Conservation (phyloP, 1,139 yeast genomes). For the Lodderomyces parapsilosis region DNA sequence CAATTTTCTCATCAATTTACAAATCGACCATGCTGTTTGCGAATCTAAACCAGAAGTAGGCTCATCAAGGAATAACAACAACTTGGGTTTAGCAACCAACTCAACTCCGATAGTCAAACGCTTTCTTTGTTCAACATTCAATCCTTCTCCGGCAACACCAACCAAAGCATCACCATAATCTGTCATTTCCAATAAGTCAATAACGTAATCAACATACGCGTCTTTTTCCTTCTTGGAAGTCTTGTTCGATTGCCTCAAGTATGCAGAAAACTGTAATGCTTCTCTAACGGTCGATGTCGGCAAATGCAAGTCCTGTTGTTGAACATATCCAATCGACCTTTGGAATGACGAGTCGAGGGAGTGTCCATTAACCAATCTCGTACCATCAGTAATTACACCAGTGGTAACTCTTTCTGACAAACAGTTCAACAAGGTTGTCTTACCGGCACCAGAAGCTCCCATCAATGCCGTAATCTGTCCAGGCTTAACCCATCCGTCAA, state of each 20-base stretch:
- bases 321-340: slow-evolving; percentile 42
- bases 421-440: slow-evolving; percentile 34
- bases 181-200: slow-evolving; percentile 34
- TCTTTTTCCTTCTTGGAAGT: slow-evolving; percentile 31
- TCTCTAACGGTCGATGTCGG: slow-evolving; percentile 39
- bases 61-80: slow-evolving; percentile 37
- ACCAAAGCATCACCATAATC: slow-evolving; percentile 39
- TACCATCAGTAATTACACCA: slow-evolving; percentile 36
- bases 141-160: slow-evolving; percentile 43
- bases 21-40: slow-evolving; percentile 46
- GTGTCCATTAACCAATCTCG: slow-evolving; percentile 38
- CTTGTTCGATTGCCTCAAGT: slow-evolving; percentile 34
- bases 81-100: slow-evolving; percentile 39
- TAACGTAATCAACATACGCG: slow-evolving; percentile 35
- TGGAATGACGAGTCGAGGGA: slow-evolving; percentile 34
- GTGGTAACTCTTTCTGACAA: slow-evolving; percentile 35
- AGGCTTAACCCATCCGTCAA: slow-evolving; percentile 62
- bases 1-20: slow-evolving; percentile 40
- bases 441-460: slow-evolving; percentile 40
- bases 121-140: slow-evolving; percentile 40
- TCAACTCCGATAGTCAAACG: slow-evolving; percentile 41
- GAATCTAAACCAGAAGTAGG: slow-evolving; percentile 45
- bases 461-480: slow-evolving; percentile 33
- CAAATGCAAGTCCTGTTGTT: slow-evolving; percentile 41
- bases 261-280: slow-evolving; percentile 35